Base-by-base conservation (phyloP, 352 stramenopile genomes). In the Phytophthora tubulina region DNA sequence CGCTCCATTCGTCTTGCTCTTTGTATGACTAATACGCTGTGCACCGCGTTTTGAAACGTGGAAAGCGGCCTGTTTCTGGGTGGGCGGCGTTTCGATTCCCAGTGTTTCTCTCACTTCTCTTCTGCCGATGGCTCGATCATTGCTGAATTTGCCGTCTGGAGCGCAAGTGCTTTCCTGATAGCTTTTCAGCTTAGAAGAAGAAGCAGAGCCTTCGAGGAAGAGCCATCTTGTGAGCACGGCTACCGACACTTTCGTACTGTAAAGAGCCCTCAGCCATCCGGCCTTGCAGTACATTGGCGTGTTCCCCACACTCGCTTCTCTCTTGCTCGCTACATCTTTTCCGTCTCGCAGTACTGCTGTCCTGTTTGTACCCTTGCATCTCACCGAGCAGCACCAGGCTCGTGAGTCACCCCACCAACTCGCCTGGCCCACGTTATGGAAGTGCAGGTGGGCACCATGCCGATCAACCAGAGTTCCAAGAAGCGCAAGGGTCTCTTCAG, bases 381-480 rank as follows among this genome's bases (percentile, higher is more conserved):
- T 50, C 48, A 49, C 38, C 45, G 38, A 69, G 59, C 42, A 73
- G 44, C 44, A 50, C 30, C 53, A 55, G 41, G 30, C 15, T 66
- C 44, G 10, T 60, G 21, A 70, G 36, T 49, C 42, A 72, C 42
- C 21, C 2, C 41, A 11, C 15, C 51, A 45, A 52, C 38, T 7
- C 46, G 42, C 45, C 63, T 63, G 46, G 35, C 33, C 27, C 50
- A 66, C 71, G 62, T 55, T 30, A 80, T 80, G 73, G 73, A 80
- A 71, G 73, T 80, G 44, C 63, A 72, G 39, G 59, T 80, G 27
- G 64, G 73, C 52, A 80, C 66, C 38, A 84, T 84, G 60, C 84
- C 78, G 39, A 85, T 90, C 65, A 89, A 76, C 66, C 82, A 88
- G 46, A 83, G 80, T 64, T 88, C 87, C 63, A 90, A 89, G 76